A percentile compares a stretch with the other conserved stretches of the same genome.
Conservation (phyloP, 176 grass and related monocot genomes). For the Tillandsia leiboldiana region DNA sequence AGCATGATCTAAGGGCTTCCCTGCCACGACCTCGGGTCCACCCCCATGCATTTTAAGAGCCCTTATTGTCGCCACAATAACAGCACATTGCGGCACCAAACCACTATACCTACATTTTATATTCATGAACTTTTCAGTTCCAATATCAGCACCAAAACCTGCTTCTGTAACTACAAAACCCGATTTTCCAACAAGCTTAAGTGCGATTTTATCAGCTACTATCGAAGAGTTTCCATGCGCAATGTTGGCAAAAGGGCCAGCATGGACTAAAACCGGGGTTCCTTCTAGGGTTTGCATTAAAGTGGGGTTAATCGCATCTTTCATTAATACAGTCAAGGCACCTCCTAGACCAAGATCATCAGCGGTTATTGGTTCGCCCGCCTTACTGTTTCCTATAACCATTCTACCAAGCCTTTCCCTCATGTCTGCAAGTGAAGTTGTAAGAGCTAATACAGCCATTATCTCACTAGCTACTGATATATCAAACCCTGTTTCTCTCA, state of each 20-base stretch:
- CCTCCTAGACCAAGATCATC: slow-evolving; percentile 93
- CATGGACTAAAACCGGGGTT: slow-evolving; percentile 91
- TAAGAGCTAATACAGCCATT: slow-evolving; percentile 98
- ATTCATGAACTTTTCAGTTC: slow-evolving; percentile 98
- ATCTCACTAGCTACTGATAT: slow-evolving; percentile 98
- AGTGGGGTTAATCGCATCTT: slow-evolving; percentile 97
- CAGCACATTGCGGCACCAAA: slow-evolving; percentile 83
- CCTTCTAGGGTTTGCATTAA: slow-evolving; percentile 98
- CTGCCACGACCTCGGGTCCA: slow-evolving; percentile 82
- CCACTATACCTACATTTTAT: slow-evolving; percentile 97
- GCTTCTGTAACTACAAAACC: slow-evolving; percentile 97
- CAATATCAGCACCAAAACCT: slow-evolving; percentile 98
- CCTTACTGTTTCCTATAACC: slow-evolving; percentile 91
- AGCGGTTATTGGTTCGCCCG: slow-evolving; percentile 78
- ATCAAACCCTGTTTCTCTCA: slow-evolving; percentile 93
- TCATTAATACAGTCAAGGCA: slow-evolving; percentile 94
- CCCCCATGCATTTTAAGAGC: slow-evolving; percentile 99
- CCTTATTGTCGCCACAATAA: slow-evolving; percentile 91
- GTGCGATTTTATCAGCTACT: slow-evolving; percentile 94
- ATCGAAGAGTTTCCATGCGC: slow-evolving; percentile 99
- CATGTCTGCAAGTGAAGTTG: slow-evolving; percentile 86
- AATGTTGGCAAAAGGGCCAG: slow-evolving; percentile 97
- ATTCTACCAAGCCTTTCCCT: slow-evolving; percentile 94
- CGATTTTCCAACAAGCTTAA: slow-evolving; percentile 82
- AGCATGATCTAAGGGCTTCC: slow-evolving; percentile 76